Base-by-base conservation (phyloP, 768 basidiomycete species). In the Boletus edulis region DNA sequence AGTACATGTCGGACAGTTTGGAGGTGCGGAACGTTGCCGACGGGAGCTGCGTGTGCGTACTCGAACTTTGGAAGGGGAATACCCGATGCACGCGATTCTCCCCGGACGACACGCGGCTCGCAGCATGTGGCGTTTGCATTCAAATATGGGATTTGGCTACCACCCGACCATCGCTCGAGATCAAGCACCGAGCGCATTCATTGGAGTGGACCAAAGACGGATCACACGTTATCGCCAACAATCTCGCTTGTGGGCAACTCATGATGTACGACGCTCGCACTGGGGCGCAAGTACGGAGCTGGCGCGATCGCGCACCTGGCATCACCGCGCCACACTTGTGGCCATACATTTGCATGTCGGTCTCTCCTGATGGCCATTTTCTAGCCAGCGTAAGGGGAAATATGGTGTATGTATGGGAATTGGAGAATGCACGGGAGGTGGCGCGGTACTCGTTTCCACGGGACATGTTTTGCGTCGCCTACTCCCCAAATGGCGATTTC, bases 51-150 rank as follows among this genome's bases (percentile, higher is more conserved):
- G 57, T 64, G 1, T 18, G 42, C 14, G 57, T 66, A 12, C 64
- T 64, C 41, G 63, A 63, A 10, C 61, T 61, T 7, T 55, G 63
- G 3, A 64, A 64, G 49, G 63, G 63, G 3, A 64, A 64, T 12
- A 63, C 57, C 27, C 52, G 63, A 43, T 64, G 63, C 53, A 66
- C 64, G 20, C 63, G 63, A 45, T 64, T 64, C 55, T 64, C 63
- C 27, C 63, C 63, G 15, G 61, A 64, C 29, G 57, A 63, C 53
- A 48, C 52, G 46, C 61, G 64, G 43, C 57, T 64, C 37, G 63
- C 63, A 3, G 63, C 64, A 1, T 64, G 63, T 22, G 63, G 63
- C 29, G 55, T 60, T 0, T 64, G 63, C 55, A 64, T 64, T 35
- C 63, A 64, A 22, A 60, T 64, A 34, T 64, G 63, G 63, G 63